Evolutionary conservation across 306 rosid genomes (phyloP), one percentile per base, ranked within the genome.

Genomic region (Cicer cuneatum): DNA sequence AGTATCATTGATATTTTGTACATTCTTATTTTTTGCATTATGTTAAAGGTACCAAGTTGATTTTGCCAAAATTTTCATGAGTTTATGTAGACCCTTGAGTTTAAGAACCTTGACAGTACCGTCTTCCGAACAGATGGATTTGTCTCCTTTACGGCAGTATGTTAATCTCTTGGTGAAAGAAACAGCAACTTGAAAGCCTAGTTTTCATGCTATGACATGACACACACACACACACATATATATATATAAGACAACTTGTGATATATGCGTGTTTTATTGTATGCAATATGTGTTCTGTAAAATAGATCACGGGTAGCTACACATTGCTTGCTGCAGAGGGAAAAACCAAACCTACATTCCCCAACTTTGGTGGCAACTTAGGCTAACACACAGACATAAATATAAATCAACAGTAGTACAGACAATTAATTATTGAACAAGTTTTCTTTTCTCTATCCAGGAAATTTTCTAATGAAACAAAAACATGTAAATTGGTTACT

Each of bases 151-250:
- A 58, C 40, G 5, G 64, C 13, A 24, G 64, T 58, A 24, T 24
- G 64, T 58, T 24, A 57, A 57, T 57, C 40, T 4, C 40, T 24
- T 53, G 35, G 60, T 53, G 60, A 53, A 18, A 53, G 5, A 18
- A 53, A 18, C 5, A 13, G 35, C 60, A 53, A 53, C 60, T 53
- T 58, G 64, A 58, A 58, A 58, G 41, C 3, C 64, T 58, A 29
- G 29, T 40, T 58, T 58, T 58, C 40, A 58, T 58, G 41, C 15
- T 16, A 12, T 29, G 40, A 18, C 61, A n/a, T n/a, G n/a, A n/a
- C n/a, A n/a, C n/a, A n/a, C n/a, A n/a, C n/a, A 18, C 10, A 4
- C 29, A 54, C 8, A 18, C 1, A 1, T 19, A 19, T 19, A 19
- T 19, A 19, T 21, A 19, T 19, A 19, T 19, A 19, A 1, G 13